Percentiles rank a stretch among this genome's conserved stretches.
Conservation (phyloP, 2,329 filamentous ascomycete genomes). For the Botryosphaeria dothidea region DNA sequence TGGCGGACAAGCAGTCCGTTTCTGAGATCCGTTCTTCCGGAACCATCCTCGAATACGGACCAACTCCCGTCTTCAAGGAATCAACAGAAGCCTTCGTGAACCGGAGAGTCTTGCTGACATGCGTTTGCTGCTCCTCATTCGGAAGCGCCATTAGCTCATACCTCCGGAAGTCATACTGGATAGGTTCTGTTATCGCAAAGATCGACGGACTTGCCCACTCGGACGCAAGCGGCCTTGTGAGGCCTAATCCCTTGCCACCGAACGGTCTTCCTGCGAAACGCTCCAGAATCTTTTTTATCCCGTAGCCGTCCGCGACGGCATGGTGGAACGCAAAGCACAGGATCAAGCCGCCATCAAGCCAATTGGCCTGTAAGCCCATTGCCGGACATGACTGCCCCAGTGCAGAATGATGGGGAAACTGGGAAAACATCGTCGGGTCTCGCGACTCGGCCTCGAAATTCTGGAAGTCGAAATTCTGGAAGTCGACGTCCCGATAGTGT, state of each 20-base stretch:
- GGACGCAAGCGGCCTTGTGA: too few relatives aligned
- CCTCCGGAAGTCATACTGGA: too few relatives aligned
- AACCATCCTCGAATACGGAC: background rate
- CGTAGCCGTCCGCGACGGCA: background rate
- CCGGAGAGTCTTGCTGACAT: background rate
- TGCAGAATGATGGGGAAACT: background rate
- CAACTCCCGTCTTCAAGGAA: background rate
- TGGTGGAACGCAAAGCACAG: constrained; percentile 9
- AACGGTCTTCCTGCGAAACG: background rate
- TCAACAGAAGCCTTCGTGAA: background rate
- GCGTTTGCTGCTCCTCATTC: background rate
- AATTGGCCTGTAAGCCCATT: background rate
- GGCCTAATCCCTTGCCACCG: too few relatives aligned
- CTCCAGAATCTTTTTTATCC: background rate
- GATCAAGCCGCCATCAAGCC: background rate
- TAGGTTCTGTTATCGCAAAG: too few relatives aligned
- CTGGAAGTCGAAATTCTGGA: too few relatives aligned
- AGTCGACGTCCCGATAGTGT: too few relatives aligned
- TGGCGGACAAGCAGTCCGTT: background rate
- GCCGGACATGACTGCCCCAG: background rate
- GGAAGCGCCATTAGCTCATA: too few relatives aligned
- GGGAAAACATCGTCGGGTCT: background rate
- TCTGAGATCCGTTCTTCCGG: background rate
- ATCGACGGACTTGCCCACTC: too few relatives aligned
- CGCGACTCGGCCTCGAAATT: background rate